Conservation (phyloP, 1,284 basidiomycete species). For the Pisolithus thermaeus region DNA sequence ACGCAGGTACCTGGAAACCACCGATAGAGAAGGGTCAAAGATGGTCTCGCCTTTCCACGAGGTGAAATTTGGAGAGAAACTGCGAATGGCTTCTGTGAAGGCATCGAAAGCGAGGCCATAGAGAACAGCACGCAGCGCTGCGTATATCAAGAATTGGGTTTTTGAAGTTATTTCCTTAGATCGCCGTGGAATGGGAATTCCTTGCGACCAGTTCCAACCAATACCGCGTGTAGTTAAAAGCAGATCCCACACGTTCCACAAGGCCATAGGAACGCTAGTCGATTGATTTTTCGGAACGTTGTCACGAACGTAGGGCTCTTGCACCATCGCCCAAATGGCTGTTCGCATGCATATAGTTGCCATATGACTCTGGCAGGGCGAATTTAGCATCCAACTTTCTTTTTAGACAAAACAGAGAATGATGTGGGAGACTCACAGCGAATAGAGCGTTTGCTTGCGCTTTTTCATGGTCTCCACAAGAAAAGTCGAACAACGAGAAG, state of each 20-base stretch:
- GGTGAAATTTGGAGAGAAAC: conserved; percentile 17
- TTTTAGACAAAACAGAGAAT: no score
- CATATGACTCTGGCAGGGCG: conserved; percentile 13
- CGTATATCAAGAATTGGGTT: conserved; percentile 9
- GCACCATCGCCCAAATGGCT: conserved; percentile 17
- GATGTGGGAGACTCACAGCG: conserved; percentile 10
- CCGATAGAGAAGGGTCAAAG: conserved; percentile 41
- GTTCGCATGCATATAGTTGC: conserved; percentile 12
- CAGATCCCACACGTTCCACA: conserved; percentile 24
- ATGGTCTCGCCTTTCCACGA: conserved; percentile 34
- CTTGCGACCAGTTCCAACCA: conserved; percentile 25
- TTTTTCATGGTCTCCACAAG: conserved; percentile 11
- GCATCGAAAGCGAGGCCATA: conserved; percentile 17
- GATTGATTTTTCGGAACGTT: not conserved
- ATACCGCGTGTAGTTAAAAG: conserved; percentile 17
- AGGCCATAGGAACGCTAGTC: conserved; percentile 9
- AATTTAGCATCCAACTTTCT: not conserved
- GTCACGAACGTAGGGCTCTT: conserved; percentile 10
- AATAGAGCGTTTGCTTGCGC: conserved; percentile 12
- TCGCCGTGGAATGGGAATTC: conserved; percentile 11
- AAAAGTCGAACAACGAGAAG: conserved; percentile 13
- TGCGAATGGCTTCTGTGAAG: conserved; percentile 10
- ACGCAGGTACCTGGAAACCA: conserved; percentile 35
- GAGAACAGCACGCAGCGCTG: not conserved
- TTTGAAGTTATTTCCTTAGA: conserved; percentile 7